phyloP scores from a whole-genome alignment of 2,329 filamentous ascomycete species.

The Botryotinia globosa region DNA sequence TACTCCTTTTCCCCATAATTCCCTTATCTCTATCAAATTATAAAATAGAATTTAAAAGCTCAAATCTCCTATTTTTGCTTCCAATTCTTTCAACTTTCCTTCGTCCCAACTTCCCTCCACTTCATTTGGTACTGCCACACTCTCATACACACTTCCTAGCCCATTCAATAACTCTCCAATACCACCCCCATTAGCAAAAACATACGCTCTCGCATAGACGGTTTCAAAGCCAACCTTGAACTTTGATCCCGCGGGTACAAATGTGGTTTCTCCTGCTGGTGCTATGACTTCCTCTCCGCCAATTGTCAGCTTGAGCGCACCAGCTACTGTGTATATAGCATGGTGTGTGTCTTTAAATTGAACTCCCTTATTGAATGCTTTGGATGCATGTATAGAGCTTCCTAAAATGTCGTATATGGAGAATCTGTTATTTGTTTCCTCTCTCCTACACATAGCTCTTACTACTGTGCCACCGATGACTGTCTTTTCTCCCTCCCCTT shows the following conservation, averaged over 20 bases:
- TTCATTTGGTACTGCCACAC: neutral
- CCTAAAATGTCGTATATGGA: slow-evolving; percentile 53
- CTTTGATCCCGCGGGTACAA: slow-evolving; percentile 30
- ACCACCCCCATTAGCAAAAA: slow-evolving; percentile 35
- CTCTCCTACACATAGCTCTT: slow-evolving; percentile 47
- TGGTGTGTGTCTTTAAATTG: slow-evolving; percentile 50
- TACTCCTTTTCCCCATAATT: neutral
- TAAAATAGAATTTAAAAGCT: neutral
- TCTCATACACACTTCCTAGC: neutral
- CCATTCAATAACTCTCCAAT: slow-evolving; percentile 28
- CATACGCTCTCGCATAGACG: slow-evolving; percentile 29
- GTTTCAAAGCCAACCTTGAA: slow-evolving; percentile 27
- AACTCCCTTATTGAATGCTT: slow-evolving; percentile 41
- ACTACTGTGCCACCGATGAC: slow-evolving; percentile 46
- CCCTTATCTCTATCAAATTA: neutral
- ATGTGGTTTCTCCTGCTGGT: slow-evolving; percentile 30
- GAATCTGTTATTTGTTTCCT: slow-evolving; percentile 49
- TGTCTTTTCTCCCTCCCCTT: slow-evolving; percentile 49
- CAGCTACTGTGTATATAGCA: slow-evolving; percentile 50
- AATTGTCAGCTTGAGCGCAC: slow-evolving; percentile 44
- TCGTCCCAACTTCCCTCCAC: neutral
- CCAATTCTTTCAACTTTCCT: neutral
- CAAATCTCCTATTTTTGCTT: neutral
- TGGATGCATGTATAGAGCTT: slow-evolving; percentile 40
- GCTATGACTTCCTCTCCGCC: slow-evolving; percentile 33